Conservation (phyloP, 2,329 filamentous ascomycete species). For the Verticillium isaacii region DNA sequence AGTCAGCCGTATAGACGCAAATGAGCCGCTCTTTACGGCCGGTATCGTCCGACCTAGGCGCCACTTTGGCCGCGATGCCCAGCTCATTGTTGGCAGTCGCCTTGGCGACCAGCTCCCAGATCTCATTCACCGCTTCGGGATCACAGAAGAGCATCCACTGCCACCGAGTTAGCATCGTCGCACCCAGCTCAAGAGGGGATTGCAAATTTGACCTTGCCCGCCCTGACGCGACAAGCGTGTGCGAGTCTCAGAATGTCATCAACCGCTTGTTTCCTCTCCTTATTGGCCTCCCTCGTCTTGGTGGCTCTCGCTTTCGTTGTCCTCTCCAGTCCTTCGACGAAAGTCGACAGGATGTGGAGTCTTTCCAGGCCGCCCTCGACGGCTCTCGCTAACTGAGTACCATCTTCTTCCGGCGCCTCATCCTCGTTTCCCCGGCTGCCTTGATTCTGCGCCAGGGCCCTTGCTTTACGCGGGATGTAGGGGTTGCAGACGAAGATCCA, state of each 20-base stretch:
- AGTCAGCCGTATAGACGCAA: slow-evolving; percentile 76
- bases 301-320: slow-evolving; percentile 26
- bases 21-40: slow-evolving; percentile 52
- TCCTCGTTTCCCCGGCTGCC: slow-evolving; percentile 40
- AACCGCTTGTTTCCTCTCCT: slow-evolving; percentile 42
- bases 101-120: slow-evolving; percentile 63
- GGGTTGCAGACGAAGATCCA: slow-evolving; percentile 77
- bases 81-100: slow-evolving; percentile 66
- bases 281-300: slow-evolving; percentile 42
- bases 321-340: slow-evolving; percentile 43
- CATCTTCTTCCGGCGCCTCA: slow-evolving; percentile 41
- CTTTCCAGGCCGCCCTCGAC: slow-evolving; percentile 47
- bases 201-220: slow-evolving; percentile 56
- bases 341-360: slow-evolving; percentile 36
- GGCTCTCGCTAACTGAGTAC: slow-evolving; percentile 43
- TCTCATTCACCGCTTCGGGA: slow-evolving; percentile 47
- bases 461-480: slow-evolving; percentile 34
- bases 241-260: slow-evolving; percentile 59
- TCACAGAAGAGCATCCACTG: slow-evolving; percentile 73
- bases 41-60: slow-evolving; percentile 45
- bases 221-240: slow-evolving; percentile 48
- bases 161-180: slow-evolving; percentile 8
- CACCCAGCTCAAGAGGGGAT: too few species aligned
- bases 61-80: slow-evolving; percentile 70
- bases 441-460: slow-evolving; percentile 26